Base-by-base conservation (phyloP, 1,139 yeast species). In the Magnusiomyces ingens region DNA sequence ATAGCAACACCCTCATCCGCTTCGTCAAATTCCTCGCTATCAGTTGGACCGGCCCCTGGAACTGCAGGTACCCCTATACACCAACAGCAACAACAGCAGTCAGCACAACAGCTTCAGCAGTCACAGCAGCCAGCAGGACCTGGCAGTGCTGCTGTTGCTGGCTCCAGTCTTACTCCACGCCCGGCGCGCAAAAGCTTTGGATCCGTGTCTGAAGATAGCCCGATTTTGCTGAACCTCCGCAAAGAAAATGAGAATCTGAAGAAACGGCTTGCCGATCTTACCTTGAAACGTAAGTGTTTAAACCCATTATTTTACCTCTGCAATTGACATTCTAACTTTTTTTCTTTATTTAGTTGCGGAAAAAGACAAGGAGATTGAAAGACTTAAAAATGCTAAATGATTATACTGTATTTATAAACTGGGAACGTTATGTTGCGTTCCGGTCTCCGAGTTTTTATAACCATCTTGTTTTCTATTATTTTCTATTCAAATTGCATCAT, bases 351-450 rank as follows among this genome's bases (percentile, higher is more conserved):
- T 49, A 55, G 59, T 67, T 37, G 58, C 67, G 6, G 70, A 67
- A 46, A 61, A 59, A 47, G 70, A 67, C 40, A 57, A 54, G 36
- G 68, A 67, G 56, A 59, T 67, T n/a, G 70, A 65, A 35, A 55
- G 52, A 13, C 54, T 65, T 38, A 58, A 55, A 43, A 42, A 42
- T 17, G 35, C 43, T 12, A 38, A 19, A 32, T 19, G 40, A 19
- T 47, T 26, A 5, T 41, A 11, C n/a, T 41, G 4, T 41, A 3
- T 41, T 41, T 41, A 18, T 18, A 15, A 10, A 41, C n/a, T 32
- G 15, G 22, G 37, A 15, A 29, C 6, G 36, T 11, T 11, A 13
- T 26, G 8, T 26, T 26, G 32, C 32, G 4, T 26, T 26, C 8
- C 32, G 32, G 32, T 8, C 32, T 26, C 32, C 32, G 32, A 26